Evolutionary conservation across 768 basidiomycete genomes (phyloP).

Genomic region (Rubroboletus satanas): DNA sequence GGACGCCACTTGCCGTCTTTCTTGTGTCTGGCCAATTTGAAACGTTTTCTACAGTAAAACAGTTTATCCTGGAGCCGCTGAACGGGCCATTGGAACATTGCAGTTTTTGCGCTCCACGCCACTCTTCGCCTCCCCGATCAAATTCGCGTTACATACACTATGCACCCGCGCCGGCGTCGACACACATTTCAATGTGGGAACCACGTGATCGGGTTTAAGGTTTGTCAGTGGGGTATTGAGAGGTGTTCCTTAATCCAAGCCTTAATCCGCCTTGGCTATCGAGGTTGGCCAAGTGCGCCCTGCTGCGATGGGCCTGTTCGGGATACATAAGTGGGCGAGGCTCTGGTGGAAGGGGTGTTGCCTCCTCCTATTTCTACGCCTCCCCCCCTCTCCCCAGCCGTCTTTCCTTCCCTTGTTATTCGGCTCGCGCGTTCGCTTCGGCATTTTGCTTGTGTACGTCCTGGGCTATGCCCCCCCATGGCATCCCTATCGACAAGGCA

Average conservation of each 20-base stretch:
- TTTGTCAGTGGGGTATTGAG: not conserved
- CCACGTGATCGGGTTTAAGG: not conserved
- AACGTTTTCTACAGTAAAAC: not conserved
- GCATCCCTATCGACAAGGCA: constrained; percentile 18
- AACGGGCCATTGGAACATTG: not conserved
- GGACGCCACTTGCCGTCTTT: not conserved
- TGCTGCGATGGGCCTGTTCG: not conserved
- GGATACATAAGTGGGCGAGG: not conserved
- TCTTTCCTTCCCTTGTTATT: not conserved
- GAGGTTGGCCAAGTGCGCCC: not conserved
- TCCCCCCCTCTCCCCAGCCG: not conserved
- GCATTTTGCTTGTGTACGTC: not conserved
- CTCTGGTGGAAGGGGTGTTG: not conserved
- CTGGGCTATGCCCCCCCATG: not conserved
- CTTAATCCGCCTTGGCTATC: not conserved
- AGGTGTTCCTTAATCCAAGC: too few species aligned
- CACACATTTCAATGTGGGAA: not conserved
- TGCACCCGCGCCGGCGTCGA: too few species aligned
- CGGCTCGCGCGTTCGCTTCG: not conserved
- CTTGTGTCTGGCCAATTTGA: not conserved
- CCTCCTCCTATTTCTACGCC: not conserved
- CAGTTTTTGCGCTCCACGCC: not conserved
- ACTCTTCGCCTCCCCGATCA: not conserved
- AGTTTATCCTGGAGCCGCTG: not conserved
- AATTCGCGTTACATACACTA: not conserved